Evolutionary conservation across 2,329 filamentous ascomycete species (phyloP), one percentile per base, ranked within the genome.

Genomic region (Aspergillus tamarii): DNA sequence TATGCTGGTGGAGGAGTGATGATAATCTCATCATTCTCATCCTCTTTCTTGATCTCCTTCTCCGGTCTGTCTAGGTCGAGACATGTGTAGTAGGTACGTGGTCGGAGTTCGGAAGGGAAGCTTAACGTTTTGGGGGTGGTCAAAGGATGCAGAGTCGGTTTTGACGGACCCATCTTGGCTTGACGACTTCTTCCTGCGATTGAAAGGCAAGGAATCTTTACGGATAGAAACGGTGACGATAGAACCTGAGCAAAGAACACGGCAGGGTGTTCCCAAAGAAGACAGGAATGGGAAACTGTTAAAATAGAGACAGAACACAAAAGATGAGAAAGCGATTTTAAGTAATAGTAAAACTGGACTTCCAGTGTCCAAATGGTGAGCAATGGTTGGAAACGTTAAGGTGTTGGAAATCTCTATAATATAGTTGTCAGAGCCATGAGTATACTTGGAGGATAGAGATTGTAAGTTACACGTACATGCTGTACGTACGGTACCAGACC

Each of bases 1-100:
- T 97, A 98, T 62, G 94, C 93, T 39, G 87, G 84, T 2, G 94
- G 94, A 60, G 94, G 94, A 59, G 91, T 96, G 77, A 98, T 96
- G 60, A 93, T 93, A 11, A 93, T 97, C 81, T 89, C 89, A 64
- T 87, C 78, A 48, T 84, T 79, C 64, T 88, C 85, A 61, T 90
- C 84, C 41, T 60, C 48, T 23, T 61, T 64, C 54, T 64, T 61
- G 16, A 39, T 28, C 21, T 48, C 50, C 12, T 59, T 58, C 8
- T 34, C 11, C 69, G 90, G 86, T 78, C 93, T 94, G 83, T 94
- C 87, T 70, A 86, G 84, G 60, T 84, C 81, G 30, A 87, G 83
- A 55, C 84, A 84, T 59, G 81, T 82, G 19, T 69, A 65, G n/a
- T 69, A 65, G 46, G 73, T 72, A 66, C 89, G 93, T 68, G 86